Conservation (phyloP, 2,329 filamentous ascomycete genomes). For the Karstenula rhodostoma region DNA sequence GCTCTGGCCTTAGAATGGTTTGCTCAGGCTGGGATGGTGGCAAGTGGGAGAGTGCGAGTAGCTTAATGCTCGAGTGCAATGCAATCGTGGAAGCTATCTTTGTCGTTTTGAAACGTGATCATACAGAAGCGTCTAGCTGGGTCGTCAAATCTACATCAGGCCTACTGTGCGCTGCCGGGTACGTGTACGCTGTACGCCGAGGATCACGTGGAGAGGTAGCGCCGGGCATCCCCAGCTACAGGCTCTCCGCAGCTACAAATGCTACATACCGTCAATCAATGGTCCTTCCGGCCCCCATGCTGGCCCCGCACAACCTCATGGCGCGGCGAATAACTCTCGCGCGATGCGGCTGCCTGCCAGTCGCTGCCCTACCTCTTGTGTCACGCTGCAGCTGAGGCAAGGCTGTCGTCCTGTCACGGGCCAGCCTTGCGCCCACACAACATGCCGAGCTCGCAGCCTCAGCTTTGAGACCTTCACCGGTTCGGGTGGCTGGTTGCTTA, state of each 20-base stretch:
- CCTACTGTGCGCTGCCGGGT: background rate
- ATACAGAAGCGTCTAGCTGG: background rate
- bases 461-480: background rate
- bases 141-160: background rate
- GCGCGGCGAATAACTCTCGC: background rate
- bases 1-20: constrained; percentile 1
- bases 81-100: background rate
- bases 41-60: background rate
- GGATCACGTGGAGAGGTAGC: background rate
- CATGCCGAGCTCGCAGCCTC: background rate
- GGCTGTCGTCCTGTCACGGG: constrained; percentile 5
- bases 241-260: background rate
- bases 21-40: constrained; percentile 3
- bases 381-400: constrained; percentile 12
- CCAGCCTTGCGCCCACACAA: constrained; percentile 11
- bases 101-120: background rate
- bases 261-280: background rate
- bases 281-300: background rate
- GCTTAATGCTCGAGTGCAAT: background rate
- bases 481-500: background rate
- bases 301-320: background rate
- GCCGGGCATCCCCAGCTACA: background rate
- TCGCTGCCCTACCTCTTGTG: background rate
- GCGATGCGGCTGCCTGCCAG: background rate
- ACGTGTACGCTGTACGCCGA: background rate